Percentiles rank a stretch among this genome's conserved stretches.
phyloP scores from a whole-genome alignment of 257 asterid species.

The Forsythia viridissima region DNA sequence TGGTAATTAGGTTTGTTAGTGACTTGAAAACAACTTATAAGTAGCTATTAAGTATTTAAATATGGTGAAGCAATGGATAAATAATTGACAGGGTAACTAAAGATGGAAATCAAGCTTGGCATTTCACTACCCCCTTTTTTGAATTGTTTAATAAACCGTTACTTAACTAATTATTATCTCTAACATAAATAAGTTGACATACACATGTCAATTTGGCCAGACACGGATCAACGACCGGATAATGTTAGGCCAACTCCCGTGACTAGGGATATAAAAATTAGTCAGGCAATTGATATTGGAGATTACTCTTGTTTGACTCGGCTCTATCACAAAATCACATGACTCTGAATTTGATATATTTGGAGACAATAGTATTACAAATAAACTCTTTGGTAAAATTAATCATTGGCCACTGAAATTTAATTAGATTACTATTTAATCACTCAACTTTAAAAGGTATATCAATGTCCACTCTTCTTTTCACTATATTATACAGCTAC shows the following conservation, averaged over 20 bases:
- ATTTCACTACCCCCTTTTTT: slow-evolving; percentile 9
- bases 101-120: background rate
- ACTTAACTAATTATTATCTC: background rate
- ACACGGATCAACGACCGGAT: background rate
- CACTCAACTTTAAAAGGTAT: too few relatives aligned
- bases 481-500: rapidly evolving
- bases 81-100: slow-evolving; percentile 27
- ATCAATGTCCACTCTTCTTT: too few relatives aligned
- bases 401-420: too few relatives aligned
- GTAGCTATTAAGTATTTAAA: slow-evolving; percentile 12
- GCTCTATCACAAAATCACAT: too few relatives aligned
- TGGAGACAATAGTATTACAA: too few relatives aligned
- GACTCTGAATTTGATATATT: too few relatives aligned
- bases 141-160: background rate
- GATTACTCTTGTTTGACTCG: background rate
- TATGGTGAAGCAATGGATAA: background rate
- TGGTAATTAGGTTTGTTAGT: slow-evolving; percentile 30
- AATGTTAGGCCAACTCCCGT: background rate
- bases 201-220: background rate
- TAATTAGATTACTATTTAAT: too few relatives aligned
- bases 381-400: too few relatives aligned
- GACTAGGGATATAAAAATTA: too few relatives aligned
- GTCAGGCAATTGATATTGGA: background rate
- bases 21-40: slow-evolving; percentile 15
- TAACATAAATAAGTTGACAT: background rate